Evolutionary conservation across 305 asterid genomes (phyloP), one percentile per base, ranked within the genome.

Genomic region (Solanum aculeatissimum): DNA sequence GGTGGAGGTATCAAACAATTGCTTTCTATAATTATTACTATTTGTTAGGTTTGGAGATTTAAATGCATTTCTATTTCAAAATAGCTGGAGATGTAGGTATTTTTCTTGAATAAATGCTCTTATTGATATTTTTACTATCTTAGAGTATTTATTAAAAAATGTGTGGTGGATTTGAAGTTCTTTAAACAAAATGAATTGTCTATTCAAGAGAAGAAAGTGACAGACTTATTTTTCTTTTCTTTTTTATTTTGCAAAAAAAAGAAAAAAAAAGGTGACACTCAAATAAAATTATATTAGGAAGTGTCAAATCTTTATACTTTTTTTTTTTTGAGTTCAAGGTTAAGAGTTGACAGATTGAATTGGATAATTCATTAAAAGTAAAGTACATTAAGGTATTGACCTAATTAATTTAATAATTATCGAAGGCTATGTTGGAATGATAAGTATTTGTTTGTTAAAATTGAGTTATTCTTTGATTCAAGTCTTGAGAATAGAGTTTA

Each of bases 21-120:
- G 65, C 82, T 77, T 77, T 77, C 82, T 51, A 51, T 7, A 77
- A 25, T 77, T 49, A 77, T 29, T 23, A 45, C 10, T 77, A 51
- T 8, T 51, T 77, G 65, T 77, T 77, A 77, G 82, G 82, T 77
- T 1, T 77, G 65, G 47, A 77, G 29, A 29, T 75, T 16, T 77
- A 51, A 51, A 53, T 51, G 82, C 27, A 51, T 77, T 77, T 77
- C 45, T 49, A 77, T 77, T 77, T 32, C 62, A 10, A 51, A 49
- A 75, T 75, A 77, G 82, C 82, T 77, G 82, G 82, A 77, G 27
- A 77, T 51, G 65, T 32, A 51, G 15, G 47, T 77, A 25, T 51
- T 77, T 65, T 75, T 51, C 29, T 27, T 18, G 27, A 47, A 77
- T 77, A 51, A 77, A 51, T 77, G 62, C 19, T 51, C 65, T 51